Evolutionary conservation across 2,329 filamentous ascomycete genomes (phyloP).

Genomic region (Hymenoscyphus occultus): DNA sequence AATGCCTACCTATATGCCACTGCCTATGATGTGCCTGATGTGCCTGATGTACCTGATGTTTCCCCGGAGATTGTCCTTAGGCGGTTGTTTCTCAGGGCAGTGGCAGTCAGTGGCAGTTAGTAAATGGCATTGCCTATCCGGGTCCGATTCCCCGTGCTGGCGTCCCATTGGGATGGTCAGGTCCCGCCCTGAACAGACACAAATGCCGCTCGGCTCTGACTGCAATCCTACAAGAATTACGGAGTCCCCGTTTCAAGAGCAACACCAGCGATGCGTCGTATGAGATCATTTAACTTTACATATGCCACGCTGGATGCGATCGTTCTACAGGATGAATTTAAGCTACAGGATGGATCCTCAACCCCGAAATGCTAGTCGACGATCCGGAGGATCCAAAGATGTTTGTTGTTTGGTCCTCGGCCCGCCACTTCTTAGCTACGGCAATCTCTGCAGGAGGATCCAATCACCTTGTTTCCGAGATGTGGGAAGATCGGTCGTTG

Average conservation of each 20-base stretch:
- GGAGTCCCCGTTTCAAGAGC: background rate
- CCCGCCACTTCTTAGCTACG: background rate
- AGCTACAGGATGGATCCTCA: background rate
- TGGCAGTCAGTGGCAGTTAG: background rate
- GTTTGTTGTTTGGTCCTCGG: conserved; percentile 1
- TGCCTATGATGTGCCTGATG: background rate
- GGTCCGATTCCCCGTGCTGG: no score
- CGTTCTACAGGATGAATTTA: background rate
- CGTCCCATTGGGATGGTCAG: no score
- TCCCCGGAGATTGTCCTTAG: background rate
- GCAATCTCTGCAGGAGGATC: background rate
- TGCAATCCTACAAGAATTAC: background rate
- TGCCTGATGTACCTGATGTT: background rate
- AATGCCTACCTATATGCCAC: no score
- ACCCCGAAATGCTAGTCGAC: background rate
- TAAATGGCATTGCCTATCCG: no score
- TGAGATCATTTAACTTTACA: background rate
- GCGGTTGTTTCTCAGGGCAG: background rate
- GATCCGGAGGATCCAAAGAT: conserved; percentile 2
- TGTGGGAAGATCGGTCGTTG: background rate
- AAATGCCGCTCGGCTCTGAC: background rate
- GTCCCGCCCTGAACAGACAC: no score
- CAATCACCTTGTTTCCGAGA: background rate
- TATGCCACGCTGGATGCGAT: background rate
- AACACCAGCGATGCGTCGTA: background rate